Evolutionary conservation across 805 yeast genomes (phyloP).

Genomic region (Jamesozyma hellenica): DNA sequence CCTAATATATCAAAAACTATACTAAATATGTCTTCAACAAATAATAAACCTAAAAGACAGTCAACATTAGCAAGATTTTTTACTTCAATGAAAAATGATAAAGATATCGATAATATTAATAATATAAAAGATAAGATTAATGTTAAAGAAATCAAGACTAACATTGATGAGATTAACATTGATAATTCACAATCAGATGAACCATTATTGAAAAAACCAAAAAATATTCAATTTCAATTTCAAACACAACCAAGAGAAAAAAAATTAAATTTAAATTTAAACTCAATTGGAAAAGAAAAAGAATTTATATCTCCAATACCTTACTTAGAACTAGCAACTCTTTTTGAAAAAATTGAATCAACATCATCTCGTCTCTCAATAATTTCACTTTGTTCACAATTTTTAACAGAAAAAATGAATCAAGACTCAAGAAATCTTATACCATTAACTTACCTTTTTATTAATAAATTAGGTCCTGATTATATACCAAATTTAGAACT

Average conservation of each 20-base stretch:
- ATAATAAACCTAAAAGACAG: conserved; percentile 13
- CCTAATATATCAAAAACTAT: too few relatives aligned
- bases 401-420: conserved; percentile 54
- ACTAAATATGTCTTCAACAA: too few relatives aligned
- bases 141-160: neutral
- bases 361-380: conserved; percentile 81
- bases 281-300: too few relatives aligned
- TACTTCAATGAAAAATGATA: conserved; percentile 16
- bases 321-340: conserved; percentile 38
- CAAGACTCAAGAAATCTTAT: conserved; percentile 47
- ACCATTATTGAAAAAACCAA: conserved; percentile 1
- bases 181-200: neutral
- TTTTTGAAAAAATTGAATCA: conserved; percentile 68
- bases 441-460: conserved; percentile 70
- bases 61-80: conserved; percentile 28
- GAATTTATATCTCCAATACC: conserved; percentile 19
- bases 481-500: conserved; percentile 81
- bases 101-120: conserved; percentile 4
- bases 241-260: too few relatives aligned
- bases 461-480: conserved; percentile 88
- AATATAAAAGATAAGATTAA: neutral
- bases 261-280: too few relatives aligned
- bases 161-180: neutral
- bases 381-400: conserved; percentile 61
- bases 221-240: neutral